Base-by-base conservation (phyloP, 2,329 filamentous ascomycete species). In the Hypoxylon sp. region DNA sequence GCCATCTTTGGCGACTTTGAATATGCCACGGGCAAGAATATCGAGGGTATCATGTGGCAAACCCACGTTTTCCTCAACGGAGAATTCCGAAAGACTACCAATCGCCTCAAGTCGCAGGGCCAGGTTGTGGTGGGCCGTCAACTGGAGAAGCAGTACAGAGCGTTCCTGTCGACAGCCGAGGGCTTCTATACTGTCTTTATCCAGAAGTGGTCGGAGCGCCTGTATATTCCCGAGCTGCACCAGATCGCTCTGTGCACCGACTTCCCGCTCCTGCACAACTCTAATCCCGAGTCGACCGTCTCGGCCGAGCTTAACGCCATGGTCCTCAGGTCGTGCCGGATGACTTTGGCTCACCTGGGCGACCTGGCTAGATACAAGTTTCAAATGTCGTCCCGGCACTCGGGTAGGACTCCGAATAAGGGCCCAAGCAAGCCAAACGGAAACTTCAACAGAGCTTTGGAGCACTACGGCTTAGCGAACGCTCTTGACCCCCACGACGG, bases 141-240 rank as follows among this genome's bases (percentile, higher is more conserved):
- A 74, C 79, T 94, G 47, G 88, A 91, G 72, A 93, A 90, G 75
- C 83, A 88, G 63, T 98, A 96, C 74, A 80, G 88, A 55, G 85
- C 86, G 65, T 98, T 96, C 73, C 86, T 98, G 67, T 96, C 94
- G 75, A 88, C 88, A 42, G 90, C 92, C 64, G 91, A 95, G 74
- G 86, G 87, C 68, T 97, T 96, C 74, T 98, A 98, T 79, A 87
- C 90, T 69, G 88, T 87, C 64, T 95, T 91, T 69, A 89, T 97
- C 51, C 87, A 94, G 73, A 86, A 88, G 54, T 80, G 97, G 20
- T 87, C 89, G 49, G 81, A 79, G 21, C 80, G 81, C 47, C 88
- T 85, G 69, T 79, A 80, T 55, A 78, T 83, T 55, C 76, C 75
- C 26, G 81, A 82, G 68, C 75, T 85, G 29, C 77, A 77, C 58